phyloP scores from a whole-genome alignment of 1,284 basidiomycete species.

The Apiotrichum gamsii region DNA sequence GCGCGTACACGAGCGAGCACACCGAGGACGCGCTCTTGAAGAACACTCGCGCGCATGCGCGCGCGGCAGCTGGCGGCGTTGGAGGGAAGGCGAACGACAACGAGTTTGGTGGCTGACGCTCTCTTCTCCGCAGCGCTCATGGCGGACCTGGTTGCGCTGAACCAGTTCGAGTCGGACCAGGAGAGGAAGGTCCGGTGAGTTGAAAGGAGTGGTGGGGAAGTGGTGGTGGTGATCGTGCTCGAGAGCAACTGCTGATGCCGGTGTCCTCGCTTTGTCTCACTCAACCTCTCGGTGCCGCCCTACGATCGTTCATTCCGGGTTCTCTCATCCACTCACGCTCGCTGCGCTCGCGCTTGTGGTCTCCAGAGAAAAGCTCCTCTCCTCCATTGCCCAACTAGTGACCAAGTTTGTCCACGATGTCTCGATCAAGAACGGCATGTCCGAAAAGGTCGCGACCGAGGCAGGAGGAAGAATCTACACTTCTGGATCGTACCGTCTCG shows the following conservation, averaged over 20 bases:
- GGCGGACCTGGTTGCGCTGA: slow-evolving; percentile 79
- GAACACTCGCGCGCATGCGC: too few species aligned
- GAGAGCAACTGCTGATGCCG: neutral
- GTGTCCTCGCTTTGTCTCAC: too few species aligned
- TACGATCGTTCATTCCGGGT: too few species aligned
- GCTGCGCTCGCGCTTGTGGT: neutral
- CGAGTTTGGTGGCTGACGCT: too few species aligned
- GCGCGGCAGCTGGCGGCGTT: too few species aligned
- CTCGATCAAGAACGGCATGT: slow-evolving; percentile 69
- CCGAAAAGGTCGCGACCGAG: slow-evolving; percentile 73
- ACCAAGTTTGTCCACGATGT: slow-evolving; percentile 89
- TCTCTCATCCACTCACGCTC: too few species aligned
- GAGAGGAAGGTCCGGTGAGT: slow-evolving; percentile 82
- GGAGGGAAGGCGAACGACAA: too few species aligned
- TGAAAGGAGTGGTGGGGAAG: too few species aligned
- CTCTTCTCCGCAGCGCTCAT: slow-evolving; percentile 31
- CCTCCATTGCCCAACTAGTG: slow-evolving; percentile 80
- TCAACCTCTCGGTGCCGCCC: too few species aligned
- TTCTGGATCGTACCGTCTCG: slow-evolving; percentile 92
- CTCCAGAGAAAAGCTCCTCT: slow-evolving; percentile 82
- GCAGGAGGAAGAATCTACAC: slow-evolving; percentile 99
- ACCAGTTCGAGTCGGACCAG: slow-evolving; percentile 83
- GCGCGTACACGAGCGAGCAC: neutral
- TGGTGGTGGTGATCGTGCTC: too few species aligned
- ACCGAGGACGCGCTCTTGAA: too few species aligned